Evolutionary conservation across 192 early-diverging fungal species (phyloP), one percentile per base, ranked within the genome.

Genomic region (Neocallimastix lanati): DNA sequence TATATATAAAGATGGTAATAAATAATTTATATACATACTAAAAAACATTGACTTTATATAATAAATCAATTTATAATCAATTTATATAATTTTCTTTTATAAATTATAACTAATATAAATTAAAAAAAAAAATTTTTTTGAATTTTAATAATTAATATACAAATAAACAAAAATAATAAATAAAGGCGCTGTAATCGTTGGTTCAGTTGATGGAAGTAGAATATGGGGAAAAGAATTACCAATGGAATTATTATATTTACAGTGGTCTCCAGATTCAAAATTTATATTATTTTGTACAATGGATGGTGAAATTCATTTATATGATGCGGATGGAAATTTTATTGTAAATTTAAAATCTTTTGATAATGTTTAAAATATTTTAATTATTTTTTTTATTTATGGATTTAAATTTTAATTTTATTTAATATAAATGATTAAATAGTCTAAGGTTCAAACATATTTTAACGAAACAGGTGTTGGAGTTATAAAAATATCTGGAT

Each of bases 241-340:
- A 50, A 50, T 50, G 40, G 40, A 50, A 50, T 18, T 50, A 4
- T 18, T 50, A 21, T 50, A 50, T 50, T 79, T 91, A 28, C 85
- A 84, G 35, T 91, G 90, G 90, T 88, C 88, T 0, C 90, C 90
- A 15, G 90, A 91, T 77, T 85, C 82, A 13, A 88, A 86, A 77
- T 82, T 82, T 77, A 82, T 91, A 28, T 78, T 91, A 29, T 91
- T 91, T 85, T 88, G 83, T n/a, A 86, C 86, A 18, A 80, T 76
- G 4, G 37, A 67, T n/a, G 88, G 88, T 27, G 85, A 91, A 78
- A 79, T 90, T 78, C 87, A 87, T 27, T 77, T 88, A 77, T 91
- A 86, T 82, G 90, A 91, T 80, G 80, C 58, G 29, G 82, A 81
- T 15, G 90, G 90, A 11, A 83, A 80, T 25, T 86, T 85, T 76